Percentiles rank a stretch among this genome's conserved stretches.
Evolutionary conservation across 2,329 filamentous ascomycete genomes (phyloP).

Genomic region (Leptographium lundbergii): DNA sequence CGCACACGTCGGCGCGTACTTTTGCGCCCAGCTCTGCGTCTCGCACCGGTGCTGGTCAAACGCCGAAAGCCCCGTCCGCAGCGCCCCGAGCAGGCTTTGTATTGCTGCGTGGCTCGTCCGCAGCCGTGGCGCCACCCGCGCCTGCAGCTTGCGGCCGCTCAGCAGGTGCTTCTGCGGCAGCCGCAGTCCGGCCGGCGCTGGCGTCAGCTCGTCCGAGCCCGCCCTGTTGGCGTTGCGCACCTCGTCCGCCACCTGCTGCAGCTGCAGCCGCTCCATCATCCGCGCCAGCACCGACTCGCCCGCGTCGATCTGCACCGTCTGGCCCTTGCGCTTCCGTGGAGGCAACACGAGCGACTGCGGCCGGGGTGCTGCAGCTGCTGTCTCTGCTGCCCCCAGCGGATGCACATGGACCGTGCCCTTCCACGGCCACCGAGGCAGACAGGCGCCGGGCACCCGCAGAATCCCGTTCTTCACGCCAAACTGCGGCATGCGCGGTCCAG

Average conservation of each 20-base stretch:
- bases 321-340: constrained; percentile 37
- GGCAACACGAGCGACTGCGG: background rate
- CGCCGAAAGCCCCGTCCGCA: constrained; percentile 54
- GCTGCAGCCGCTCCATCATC: constrained; percentile 25
- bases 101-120: constrained; percentile 16
- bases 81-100: constrained; percentile 37
- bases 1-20: constrained; percentile 64
- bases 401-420: constrained; percentile 48
- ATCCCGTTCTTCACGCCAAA: constrained; percentile 32
- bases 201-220: constrained; percentile 25
- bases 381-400: constrained; percentile 5
- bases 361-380: background rate
- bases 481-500: constrained; percentile 20
- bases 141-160: constrained; percentile 40
- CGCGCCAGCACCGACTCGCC: constrained; percentile 30
- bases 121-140: constrained; percentile 33
- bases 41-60: constrained; percentile 76
- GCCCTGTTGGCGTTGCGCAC: constrained; percentile 21
- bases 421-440: constrained; percentile 60
- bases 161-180: constrained; percentile 45
- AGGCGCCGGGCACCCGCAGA: constrained; percentile 51
- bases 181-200: constrained; percentile 36
- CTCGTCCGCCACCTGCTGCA: constrained; percentile 20
- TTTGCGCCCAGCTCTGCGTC: constrained; percentile 60
- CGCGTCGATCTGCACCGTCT: constrained; percentile 24